These are phyloP conservation scores for Adansonia gregorii DNA, from an alignment of 441 rosid genomes.

Conservation along the genomic window DNA sequence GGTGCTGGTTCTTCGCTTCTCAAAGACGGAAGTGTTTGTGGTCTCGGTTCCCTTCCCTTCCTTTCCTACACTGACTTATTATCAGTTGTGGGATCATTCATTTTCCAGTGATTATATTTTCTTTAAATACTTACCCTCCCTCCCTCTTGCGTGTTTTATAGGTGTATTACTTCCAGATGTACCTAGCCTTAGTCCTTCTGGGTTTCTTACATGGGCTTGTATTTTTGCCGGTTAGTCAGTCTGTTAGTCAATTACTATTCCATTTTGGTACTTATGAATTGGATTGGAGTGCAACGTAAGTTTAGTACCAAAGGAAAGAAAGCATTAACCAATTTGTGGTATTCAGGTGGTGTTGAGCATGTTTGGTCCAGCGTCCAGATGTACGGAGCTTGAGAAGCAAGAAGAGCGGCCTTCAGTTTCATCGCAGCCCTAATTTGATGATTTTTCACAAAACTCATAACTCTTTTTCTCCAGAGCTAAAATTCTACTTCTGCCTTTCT, in stretches of 20 bases:
- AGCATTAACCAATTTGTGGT: not conserved
- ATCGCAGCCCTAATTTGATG: slow-evolving; percentile 43
- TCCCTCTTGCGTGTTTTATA: slow-evolving; percentile 31
- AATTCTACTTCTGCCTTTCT: slow-evolving; percentile 4
- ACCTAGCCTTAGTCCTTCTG: slow-evolving; percentile 88
- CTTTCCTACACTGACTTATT: slow-evolving; percentile 4
- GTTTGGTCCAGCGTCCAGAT: slow-evolving; percentile 91
- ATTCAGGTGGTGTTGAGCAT: slow-evolving; percentile 88
- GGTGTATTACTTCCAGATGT: slow-evolving; percentile 99
- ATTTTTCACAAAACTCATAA: not conserved
- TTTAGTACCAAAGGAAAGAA: not conserved
- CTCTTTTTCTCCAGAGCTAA: slow-evolving; percentile 10
- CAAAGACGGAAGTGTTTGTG: slow-evolving; percentile 96
- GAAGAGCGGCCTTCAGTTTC: slow-evolving; percentile 71
- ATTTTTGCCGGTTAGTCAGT: slow-evolving; percentile 80
- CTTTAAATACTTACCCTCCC: not conserved
- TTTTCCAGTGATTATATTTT: slow-evolving; percentile 1
- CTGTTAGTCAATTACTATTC: not conserved
- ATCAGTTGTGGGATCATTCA: not conserved
- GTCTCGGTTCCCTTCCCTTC: slow-evolving; percentile 41
- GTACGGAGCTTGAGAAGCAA: slow-evolving; percentile 57
- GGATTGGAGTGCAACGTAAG: not conserved
- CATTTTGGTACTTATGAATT: no score
- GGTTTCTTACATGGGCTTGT: slow-evolving; percentile 96
- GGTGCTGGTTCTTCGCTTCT: slow-evolving; percentile 93